Evolutionary conservation across 805 yeast genomes (phyloP).

Genomic region (Hanseniaspora singularis): DNA sequence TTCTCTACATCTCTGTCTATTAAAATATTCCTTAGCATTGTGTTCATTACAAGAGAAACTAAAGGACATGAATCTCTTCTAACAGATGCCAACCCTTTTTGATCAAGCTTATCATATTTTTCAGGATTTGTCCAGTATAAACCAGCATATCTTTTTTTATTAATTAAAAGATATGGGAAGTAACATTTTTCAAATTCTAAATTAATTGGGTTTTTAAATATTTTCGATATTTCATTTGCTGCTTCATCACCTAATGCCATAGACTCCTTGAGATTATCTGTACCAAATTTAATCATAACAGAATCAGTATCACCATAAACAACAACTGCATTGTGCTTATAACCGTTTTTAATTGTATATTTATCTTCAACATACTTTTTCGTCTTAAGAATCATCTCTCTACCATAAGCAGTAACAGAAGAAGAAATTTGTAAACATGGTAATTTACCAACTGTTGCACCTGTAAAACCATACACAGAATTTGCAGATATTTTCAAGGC

Average conservation of each 20-base stretch:
- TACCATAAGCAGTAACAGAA: conserved; percentile 88
- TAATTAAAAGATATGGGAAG: conserved; percentile 84
- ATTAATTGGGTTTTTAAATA: conserved; percentile 77
- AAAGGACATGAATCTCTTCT: conserved; percentile 93
- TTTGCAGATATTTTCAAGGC: conserved; percentile 95
- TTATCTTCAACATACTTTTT: conserved; percentile 72
- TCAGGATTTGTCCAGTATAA: conserved; percentile 87
- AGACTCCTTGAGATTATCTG: conserved; percentile 61
- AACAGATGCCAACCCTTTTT: conserved; percentile 96
- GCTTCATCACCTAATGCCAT: conserved; percentile 93
- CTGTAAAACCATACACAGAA: conserved; percentile 97
- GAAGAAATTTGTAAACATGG: conserved; percentile 96
- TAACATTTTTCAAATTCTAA: conserved; percentile 94
- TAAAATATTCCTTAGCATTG: conserved; percentile 70
- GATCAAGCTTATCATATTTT: conserved; percentile 93
- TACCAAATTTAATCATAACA: conserved; percentile 96
- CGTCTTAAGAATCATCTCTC: conserved; percentile 91
- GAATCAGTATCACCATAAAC: conserved; percentile 99
- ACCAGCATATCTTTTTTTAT: conserved; percentile 96
- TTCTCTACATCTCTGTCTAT: conserved; percentile 78
- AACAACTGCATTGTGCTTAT: conserved; percentile 72
- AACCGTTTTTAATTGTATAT: conserved; percentile 74
- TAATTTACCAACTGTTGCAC: conserved; percentile 93
- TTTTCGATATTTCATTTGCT: conserved; percentile 70
- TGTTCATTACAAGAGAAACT: conserved; percentile 89